Evolutionary conservation across 2,329 filamentous ascomycete species (phyloP).

Genomic region (Teratosphaeria viscida): DNA sequence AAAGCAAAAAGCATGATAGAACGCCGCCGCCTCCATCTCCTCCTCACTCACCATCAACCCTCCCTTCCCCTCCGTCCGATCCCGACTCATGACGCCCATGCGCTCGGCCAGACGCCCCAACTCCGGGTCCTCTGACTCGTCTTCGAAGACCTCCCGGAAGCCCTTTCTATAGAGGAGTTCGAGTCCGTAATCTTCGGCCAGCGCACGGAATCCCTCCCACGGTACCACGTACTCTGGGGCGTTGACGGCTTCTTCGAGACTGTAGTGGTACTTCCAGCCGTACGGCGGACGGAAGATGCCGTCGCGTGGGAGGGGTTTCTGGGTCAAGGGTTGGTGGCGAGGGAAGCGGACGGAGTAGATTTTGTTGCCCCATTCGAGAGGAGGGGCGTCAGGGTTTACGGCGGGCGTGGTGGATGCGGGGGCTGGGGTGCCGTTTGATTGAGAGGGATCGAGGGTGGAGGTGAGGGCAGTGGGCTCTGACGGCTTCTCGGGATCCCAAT

Average conservation of each 20-base stretch:
- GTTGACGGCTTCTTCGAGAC: conserved; percentile 89
- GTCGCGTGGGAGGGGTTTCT: conserved; percentile 50
- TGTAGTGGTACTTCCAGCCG: conserved; percentile 97
- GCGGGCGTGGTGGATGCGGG: neutral
- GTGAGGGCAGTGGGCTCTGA: conserved; percentile 19
- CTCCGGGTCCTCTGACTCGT: conserved; percentile 75
- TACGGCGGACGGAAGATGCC: conserved; percentile 90
- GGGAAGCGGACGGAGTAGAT: conserved; percentile 89
- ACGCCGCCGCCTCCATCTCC: conserved; percentile 82
- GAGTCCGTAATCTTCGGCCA: conserved; percentile 93
- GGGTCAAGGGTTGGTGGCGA: conserved; percentile 39
- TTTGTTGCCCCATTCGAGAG: conserved; percentile 79
- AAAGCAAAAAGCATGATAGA: conserved; percentile 94
- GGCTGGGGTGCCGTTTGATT: conserved; percentile 1
- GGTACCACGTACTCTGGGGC: conserved; percentile 97
- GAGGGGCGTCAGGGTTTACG: conserved; percentile 8
- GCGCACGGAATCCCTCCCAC: conserved; percentile 91
- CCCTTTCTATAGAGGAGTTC: conserved; percentile 89
- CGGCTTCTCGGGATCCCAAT: conserved; percentile 32
- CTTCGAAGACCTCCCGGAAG: conserved; percentile 83
- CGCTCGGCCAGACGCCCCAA: conserved; percentile 79
- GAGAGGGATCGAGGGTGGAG: neutral
- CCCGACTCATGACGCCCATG: conserved; percentile 81
- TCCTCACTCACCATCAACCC: conserved; percentile 63
- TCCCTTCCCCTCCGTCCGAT: conserved; percentile 33